Evolutionary conservation across 176 grass and related monocot species (phyloP).

Genomic region (Avena atlantica): DNA sequence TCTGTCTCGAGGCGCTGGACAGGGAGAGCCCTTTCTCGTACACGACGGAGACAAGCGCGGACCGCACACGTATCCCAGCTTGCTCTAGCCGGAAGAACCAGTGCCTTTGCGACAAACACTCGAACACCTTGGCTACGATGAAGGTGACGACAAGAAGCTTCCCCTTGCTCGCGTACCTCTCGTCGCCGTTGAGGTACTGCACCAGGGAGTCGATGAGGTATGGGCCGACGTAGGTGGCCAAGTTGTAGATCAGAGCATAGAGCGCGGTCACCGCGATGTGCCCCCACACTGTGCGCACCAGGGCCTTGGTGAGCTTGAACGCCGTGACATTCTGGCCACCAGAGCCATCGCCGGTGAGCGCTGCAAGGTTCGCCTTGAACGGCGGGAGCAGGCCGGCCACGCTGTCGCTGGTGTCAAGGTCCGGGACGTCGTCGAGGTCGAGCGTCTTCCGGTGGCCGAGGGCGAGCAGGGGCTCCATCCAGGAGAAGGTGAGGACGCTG

Average conservation of each 20-base stretch:
- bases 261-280: slow-evolving; percentile 74
- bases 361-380: slow-evolving; percentile 69
- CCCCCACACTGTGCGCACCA: slow-evolving; percentile 63
- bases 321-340: slow-evolving; percentile 52
- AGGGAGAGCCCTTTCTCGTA: slow-evolving; percentile 78
- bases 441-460: no score
- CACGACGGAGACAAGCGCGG: slow-evolving; percentile 64
- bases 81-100: slow-evolving; percentile 70
- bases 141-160: slow-evolving; percentile 64
- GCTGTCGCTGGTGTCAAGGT: slow-evolving; percentile 55
- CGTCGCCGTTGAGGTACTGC: slow-evolving; percentile 79
- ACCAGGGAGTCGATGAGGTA: slow-evolving; percentile 86
- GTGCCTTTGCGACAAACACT: slow-evolving; percentile 68
- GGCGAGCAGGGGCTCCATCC: no score
- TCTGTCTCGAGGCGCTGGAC: slow-evolving; percentile 72
- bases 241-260: slow-evolving; percentile 61
- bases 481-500: no score
- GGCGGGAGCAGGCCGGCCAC: slow-evolving; percentile 53
- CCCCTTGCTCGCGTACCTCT: slow-evolving; percentile 56
- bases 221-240: slow-evolving; percentile 78
- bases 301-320: slow-evolving; percentile 66
- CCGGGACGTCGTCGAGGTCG: no score
- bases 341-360: slow-evolving; percentile 6
- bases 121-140: slow-evolving; percentile 67
- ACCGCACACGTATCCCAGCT: slow-evolving; percentile 47